phyloP scores from a whole-genome alignment of 1,284 basidiomycete species.

The Malassezia dermatis region DNA sequence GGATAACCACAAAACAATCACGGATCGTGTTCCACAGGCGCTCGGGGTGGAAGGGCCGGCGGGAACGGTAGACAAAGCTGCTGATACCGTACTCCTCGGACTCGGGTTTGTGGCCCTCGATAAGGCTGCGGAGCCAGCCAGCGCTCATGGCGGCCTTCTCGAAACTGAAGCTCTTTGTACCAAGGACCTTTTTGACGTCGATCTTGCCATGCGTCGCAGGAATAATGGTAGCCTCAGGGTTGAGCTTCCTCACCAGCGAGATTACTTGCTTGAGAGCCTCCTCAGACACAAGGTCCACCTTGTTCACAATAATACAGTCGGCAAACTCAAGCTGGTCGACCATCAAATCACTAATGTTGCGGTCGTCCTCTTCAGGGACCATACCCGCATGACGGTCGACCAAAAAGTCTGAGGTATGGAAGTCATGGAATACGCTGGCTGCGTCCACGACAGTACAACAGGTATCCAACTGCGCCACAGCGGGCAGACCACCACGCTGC shows the following conservation, averaged over 20 bases:
- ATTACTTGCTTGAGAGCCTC: slow-evolving; percentile 45
- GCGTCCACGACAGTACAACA: slow-evolving; percentile 33
- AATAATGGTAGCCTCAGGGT: slow-evolving; percentile 50
- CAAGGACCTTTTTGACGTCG: slow-evolving; percentile 48
- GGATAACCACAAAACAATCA: slow-evolving; percentile 50
- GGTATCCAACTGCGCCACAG: slow-evolving; percentile 43
- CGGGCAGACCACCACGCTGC: slow-evolving; percentile 49
- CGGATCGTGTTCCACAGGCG: slow-evolving; percentile 51
- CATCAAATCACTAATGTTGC: slow-evolving; percentile 51
- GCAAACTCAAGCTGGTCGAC: slow-evolving; percentile 50
- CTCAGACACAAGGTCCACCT: slow-evolving; percentile 47
- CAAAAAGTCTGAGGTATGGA: slow-evolving; percentile 51
- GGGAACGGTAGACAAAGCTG: slow-evolving; percentile 33
- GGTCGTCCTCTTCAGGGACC: slow-evolving; percentile 50
- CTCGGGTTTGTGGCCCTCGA: slow-evolving; percentile 50
- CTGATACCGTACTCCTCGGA: slow-evolving; percentile 47
- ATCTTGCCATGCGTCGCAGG: slow-evolving; percentile 45
- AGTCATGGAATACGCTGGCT: slow-evolving; percentile 49
- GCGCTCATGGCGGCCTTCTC: slow-evolving; percentile 50
- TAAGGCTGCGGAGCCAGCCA: slow-evolving; percentile 51
- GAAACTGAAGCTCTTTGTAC: slow-evolving; percentile 49
- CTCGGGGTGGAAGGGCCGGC: slow-evolving; percentile 50
- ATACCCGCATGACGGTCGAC: slow-evolving; percentile 46
- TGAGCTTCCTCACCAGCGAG: slow-evolving; percentile 49
- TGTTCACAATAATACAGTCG: slow-evolving; percentile 51